A percentile compares a stretch with the other conserved stretches of the same genome.
These are phyloP conservation scores for Geranium incanum DNA, from an alignment of 441 rosid genomes.

Conservation along the genomic window DNA sequence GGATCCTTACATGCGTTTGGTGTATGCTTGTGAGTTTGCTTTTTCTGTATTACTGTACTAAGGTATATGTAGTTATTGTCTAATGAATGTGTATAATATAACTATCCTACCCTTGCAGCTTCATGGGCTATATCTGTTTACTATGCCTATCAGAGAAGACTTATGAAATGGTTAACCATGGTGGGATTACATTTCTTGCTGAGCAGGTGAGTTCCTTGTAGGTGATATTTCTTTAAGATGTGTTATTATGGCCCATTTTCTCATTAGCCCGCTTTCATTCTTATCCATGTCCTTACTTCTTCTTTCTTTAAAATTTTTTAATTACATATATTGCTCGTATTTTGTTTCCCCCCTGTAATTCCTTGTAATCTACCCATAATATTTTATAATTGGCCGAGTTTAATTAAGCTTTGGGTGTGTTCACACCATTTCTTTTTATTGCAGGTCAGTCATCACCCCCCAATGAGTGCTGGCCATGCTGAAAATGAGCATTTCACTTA, in stretches of 20 bases:
- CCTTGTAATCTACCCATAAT: background rate
- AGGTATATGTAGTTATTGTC: conserved; percentile 5
- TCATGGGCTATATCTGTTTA: conserved; percentile 87
- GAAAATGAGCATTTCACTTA: conserved; percentile 91
- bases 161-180: conserved; percentile 74
- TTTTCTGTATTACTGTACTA: conserved; percentile 10
- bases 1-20: conserved; percentile 55
- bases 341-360: background rate
- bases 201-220: conserved; percentile 57
- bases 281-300: background rate
- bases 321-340: background rate
- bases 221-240: background rate
- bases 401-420: background rate
- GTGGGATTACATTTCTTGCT: conserved; percentile 64
- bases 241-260: background rate
- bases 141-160: conserved; percentile 78
- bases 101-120: conserved; percentile 41
- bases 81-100: conserved; percentile 18
- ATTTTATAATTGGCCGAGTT: background rate
- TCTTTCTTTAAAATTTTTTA: background rate
- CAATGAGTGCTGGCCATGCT: conserved; percentile 91
- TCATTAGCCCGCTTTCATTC: conserved; percentile 3
- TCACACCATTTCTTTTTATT: conserved; percentile 7
- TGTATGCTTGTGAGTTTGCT: conserved; percentile 44
- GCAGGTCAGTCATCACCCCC: conserved; percentile 98